Evolutionary conservation across 805 yeast genomes (phyloP), one percentile per base, ranked within the genome.

Genomic region (Kodamaea jinghongensis): DNA sequence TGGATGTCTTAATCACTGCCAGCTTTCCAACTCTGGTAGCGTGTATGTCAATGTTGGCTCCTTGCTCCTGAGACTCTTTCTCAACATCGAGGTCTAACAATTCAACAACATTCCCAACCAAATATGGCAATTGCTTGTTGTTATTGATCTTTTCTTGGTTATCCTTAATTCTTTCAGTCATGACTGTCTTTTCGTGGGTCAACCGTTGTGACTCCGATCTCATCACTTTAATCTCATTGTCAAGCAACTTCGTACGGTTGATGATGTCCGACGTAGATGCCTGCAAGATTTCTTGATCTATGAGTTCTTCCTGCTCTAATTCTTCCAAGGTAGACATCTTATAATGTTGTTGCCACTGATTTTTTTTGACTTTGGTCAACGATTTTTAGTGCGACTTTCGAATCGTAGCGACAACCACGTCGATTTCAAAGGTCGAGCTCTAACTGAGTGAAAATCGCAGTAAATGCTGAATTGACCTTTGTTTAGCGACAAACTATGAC

Each of bases 1-100:
- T 93, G 1, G 96, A 87, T 0, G 99, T 93, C 65, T 93, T 93
- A 47, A 93, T 86, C 27, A 93, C 99, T 1, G 99, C 99, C n/a
- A 96, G 88, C 65, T 91, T 89, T 5, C 99, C 98, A 31, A 79
- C 78, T 47, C 96, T 81, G 9, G 95, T 77, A 34, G 96, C 86
- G 58, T 93, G 96, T 51, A 87, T 70, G 63, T 93, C 97, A 34
- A 89, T 85, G 56, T 90, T 91, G 43, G 98, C 97, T 28, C 98
- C 98, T 61, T 93, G 96, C 46, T 84, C 88, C 16, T 73, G 70
- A 17, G 91, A 93, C 42, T 82, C 86, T 47, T 80, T 83, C 45
- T 88, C 91, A 8, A 86, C 89, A 50, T 82, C 83, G 63, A 93
- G 78, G 57, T 93, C 95, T 56, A 93, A 75, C 43, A 93, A 71